These are phyloP conservation scores for Colletotrichum sp. DNA, from an alignment of 2,329 filamentous ascomycete genomes.

Conservation along the genomic window DNA sequence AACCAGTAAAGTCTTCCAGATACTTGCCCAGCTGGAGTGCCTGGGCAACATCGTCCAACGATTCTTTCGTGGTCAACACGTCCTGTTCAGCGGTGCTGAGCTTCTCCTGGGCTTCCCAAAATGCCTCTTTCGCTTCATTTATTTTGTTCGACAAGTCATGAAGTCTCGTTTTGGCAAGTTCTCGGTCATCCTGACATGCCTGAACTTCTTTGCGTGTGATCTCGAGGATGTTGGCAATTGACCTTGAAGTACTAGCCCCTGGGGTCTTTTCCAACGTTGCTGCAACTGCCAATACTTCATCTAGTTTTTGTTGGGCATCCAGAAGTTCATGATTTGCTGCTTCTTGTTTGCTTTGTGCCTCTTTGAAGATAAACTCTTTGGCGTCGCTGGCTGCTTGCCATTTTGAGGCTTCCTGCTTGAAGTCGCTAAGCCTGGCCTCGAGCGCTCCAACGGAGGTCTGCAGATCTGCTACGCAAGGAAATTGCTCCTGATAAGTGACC, in stretches of 20 bases:
- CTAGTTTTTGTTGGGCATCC: neutral
- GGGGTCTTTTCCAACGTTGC: neutral
- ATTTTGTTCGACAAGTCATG: neutral
- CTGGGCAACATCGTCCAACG: neutral
- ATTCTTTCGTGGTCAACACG: neutral
- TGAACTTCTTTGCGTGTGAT: neutral
- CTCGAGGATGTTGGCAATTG: neutral
- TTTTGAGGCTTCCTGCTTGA: neutral
- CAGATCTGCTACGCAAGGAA: neutral
- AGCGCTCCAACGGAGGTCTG: neutral
- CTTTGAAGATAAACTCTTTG: neutral
- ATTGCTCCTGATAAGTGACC: neutral
- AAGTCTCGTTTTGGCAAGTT: neutral
- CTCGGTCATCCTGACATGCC: neutral
- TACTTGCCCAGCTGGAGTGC: neutral
- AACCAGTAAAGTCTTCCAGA: neutral
- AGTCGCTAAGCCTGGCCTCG: neutral
- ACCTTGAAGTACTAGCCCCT: neutral
- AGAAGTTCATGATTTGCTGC: neutral
- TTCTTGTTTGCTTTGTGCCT: neutral
- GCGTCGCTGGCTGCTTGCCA: neutral
- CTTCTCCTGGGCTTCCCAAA: neutral
- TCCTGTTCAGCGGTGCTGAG: neutral
- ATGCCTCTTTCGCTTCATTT: neutral
- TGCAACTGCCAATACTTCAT: neutral